Evolutionary conservation across 1,284 basidiomycete genomes (phyloP).

Genomic region (Ceratobasidium sp.): DNA sequence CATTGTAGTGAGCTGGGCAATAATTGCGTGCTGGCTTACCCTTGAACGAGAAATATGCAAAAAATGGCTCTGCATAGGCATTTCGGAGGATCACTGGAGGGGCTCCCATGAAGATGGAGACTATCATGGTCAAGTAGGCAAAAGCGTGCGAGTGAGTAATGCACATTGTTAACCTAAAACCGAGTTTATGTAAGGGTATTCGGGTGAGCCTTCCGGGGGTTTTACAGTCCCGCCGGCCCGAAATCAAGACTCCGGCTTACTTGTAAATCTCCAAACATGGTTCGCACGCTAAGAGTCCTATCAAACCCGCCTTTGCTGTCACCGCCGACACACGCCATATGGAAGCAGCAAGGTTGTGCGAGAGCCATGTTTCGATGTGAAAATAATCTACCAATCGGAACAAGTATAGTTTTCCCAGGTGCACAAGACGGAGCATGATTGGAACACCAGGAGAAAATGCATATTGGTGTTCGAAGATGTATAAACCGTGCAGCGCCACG

Average conservation of each 20-base stretch:
- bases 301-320: background rate
- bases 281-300: constrained; percentile 2
- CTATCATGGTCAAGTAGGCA: constrained; percentile 71
- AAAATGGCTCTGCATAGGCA: constrained; percentile 88
- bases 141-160: constrained; percentile 62
- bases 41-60: constrained; percentile 81
- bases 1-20: constrained; percentile 17
- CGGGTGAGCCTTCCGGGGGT: background rate
- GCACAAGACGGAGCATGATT: constrained; percentile 64
- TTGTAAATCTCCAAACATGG: constrained; percentile 65
- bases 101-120: constrained; percentile 86
- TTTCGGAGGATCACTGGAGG: constrained; percentile 79
- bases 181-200: background rate
- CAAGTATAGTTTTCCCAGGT: background rate
- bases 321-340: background rate
- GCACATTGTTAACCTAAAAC: background rate
- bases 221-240: too few species aligned
- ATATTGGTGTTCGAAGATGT: constrained; percentile 86
- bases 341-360: too few species aligned
- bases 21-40: constrained; percentile 61
- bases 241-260: constrained; percentile 53
- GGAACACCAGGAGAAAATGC: constrained; percentile 88
- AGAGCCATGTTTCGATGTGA: background rate
- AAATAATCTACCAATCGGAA: background rate
- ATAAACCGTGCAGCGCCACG: constrained; percentile 71